Evolutionary conservation across 2,329 filamentous ascomycete genomes (phyloP).

Genomic region (Ceratocystis albifundus): DNA sequence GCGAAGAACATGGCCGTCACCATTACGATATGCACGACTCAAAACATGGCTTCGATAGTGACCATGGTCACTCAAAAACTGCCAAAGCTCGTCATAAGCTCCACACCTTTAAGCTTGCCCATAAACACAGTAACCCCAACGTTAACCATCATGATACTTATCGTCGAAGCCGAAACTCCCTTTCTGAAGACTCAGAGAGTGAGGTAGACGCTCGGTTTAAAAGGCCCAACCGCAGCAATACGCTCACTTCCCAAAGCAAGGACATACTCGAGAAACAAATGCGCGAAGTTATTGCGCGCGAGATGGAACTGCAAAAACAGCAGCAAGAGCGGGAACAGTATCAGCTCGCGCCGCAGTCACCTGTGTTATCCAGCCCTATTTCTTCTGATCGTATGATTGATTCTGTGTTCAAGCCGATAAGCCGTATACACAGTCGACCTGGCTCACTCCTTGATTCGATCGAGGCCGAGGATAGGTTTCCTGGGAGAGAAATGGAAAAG

Average conservation of each 20-base stretch:
- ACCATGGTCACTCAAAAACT: slow-evolving; percentile 18
- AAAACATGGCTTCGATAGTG: slow-evolving; percentile 20
- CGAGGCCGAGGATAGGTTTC: slow-evolving; percentile 29
- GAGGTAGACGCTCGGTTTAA: slow-evolving; percentile 37
- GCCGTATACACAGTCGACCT: slow-evolving; percentile 30
- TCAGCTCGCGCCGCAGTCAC: neutral
- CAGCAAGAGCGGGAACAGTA: slow-evolving; percentile 10
- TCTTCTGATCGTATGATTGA: neutral
- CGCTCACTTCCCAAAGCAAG: slow-evolving; percentile 38
- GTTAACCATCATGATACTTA: slow-evolving; percentile 44
- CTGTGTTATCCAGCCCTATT: neutral
- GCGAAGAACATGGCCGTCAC: slow-evolving; percentile 27
- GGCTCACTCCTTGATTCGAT: slow-evolving; percentile 34
- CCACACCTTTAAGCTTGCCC: slow-evolving; percentile 26
- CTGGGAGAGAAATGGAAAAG: slow-evolving; percentile 28
- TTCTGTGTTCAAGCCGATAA: slow-evolving; percentile 27
- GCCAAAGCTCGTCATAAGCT: slow-evolving; percentile 21
- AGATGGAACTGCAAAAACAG: slow-evolving; percentile 33
- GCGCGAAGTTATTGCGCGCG: slow-evolving; percentile 47
- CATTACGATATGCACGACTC: slow-evolving; percentile 27
- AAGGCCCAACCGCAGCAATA: slow-evolving; percentile 35
- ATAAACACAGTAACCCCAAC: slow-evolving; percentile 41
- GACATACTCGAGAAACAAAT: slow-evolving; percentile 51
- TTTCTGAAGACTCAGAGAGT: slow-evolving; percentile 50
- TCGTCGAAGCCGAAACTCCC: slow-evolving; percentile 39